Conservation (phyloP, 2,329 filamentous ascomycete species). For the Colletotrichum sp. region DNA sequence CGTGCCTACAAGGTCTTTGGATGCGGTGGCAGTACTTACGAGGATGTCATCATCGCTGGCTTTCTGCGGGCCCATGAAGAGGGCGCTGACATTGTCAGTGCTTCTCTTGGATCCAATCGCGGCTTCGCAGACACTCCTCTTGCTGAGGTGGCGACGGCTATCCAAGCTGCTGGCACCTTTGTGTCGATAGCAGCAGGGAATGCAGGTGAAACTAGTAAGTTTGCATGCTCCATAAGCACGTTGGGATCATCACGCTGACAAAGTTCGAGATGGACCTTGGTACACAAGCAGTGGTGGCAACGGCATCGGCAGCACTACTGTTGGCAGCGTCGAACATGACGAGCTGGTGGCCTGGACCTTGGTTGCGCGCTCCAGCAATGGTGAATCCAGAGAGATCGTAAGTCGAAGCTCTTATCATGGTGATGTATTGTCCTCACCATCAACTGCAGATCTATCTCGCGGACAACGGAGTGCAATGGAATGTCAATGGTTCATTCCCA, state of each 20-base stretch:
- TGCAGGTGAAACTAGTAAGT: neutral
- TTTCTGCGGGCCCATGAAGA: slow-evolving; percentile 23
- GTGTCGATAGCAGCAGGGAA: slow-evolving; percentile 5
- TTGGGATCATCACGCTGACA: neutral
- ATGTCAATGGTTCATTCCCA: neutral
- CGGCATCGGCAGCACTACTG: neutral
- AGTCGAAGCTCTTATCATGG: neutral
- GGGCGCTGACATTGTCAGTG: slow-evolving; percentile 36
- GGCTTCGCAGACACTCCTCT: slow-evolving; percentile 27
- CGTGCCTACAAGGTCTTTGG: slow-evolving; percentile 44
- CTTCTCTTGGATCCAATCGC: slow-evolving; percentile 27
- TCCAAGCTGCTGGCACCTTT: neutral
- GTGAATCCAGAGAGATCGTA: neutral
- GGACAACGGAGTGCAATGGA: neutral
- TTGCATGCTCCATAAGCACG: neutral
- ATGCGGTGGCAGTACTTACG: slow-evolving; percentile 22
- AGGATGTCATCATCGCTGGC: slow-evolving; percentile 19
- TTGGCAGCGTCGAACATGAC: neutral
- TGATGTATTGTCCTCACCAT: neutral
- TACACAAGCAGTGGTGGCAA: neutral
- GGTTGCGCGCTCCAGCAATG: neutral
- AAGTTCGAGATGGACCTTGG: neutral
- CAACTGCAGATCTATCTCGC: neutral
- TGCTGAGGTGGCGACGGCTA: neutral
- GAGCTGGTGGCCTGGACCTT: neutral